These are phyloP conservation scores for Rosellinia necatrix DNA, from an alignment of 2,329 filamentous ascomycete genomes.

Conservation along the genomic window DNA sequence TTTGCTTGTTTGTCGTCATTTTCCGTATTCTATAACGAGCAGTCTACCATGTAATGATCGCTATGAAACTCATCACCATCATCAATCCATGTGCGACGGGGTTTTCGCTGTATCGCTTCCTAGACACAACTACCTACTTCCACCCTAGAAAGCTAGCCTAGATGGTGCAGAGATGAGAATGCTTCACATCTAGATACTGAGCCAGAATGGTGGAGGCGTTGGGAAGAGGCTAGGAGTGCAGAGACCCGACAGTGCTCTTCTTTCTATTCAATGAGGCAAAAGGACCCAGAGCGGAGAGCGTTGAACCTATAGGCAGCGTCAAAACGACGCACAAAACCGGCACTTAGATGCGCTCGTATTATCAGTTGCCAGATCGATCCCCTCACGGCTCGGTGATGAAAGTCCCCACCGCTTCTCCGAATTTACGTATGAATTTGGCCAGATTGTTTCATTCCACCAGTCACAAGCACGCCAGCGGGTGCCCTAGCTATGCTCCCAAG, in stretches of 20 bases:
- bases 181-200: neutral
- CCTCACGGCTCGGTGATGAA: neutral
- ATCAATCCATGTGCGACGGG: too few species aligned
- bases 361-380: too few species aligned
- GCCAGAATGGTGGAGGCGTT: too few species aligned
- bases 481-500: neutral
- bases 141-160: neutral
- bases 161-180: too few species aligned
- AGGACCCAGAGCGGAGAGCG: too few species aligned
- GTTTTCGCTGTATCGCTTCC: neutral
- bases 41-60: neutral
- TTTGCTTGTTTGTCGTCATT: too few species aligned
- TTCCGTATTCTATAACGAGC: slow-evolving; percentile 2
- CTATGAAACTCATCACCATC: neutral
- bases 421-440: slow-evolving; percentile 18
- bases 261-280: too few species aligned
- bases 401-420: slow-evolving; percentile 14
- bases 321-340: too few species aligned
- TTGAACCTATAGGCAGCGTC: neutral
- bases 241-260: too few species aligned
- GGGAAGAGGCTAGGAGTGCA: neutral
- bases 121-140: too few species aligned
- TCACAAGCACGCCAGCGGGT: slow-evolving; percentile 20
- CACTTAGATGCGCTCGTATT: too few species aligned
- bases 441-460: slow-evolving; percentile 30